Percentiles rank a stretch among this genome's conserved stretches.
phyloP scores from a whole-genome alignment of 495 filamentous ascomycete genomes.

The Thozetella sp. region DNA sequence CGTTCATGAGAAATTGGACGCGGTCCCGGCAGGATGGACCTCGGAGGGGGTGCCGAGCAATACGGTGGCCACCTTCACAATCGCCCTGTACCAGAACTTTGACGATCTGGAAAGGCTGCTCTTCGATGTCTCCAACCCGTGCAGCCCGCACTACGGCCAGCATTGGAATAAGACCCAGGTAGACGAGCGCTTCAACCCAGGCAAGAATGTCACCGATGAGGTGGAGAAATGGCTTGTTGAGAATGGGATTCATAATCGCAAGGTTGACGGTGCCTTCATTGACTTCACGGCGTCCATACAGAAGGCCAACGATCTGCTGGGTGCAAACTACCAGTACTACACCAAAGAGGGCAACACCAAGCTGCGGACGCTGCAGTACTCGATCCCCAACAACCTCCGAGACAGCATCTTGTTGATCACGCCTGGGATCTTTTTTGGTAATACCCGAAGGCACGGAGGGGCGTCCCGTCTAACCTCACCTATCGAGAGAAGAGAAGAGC shows the following conservation, averaged over 20 bases:
- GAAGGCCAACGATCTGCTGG: conserved; percentile 49
- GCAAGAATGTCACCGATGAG: conserved; percentile 32
- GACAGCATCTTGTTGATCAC: conserved; percentile 57
- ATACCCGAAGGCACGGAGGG: conserved; percentile 24
- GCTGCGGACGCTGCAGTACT: conserved; percentile 61
- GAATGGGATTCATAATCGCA: conserved; percentile 34
- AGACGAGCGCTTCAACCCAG: conserved; percentile 43
- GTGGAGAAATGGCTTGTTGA: conserved; percentile 45
- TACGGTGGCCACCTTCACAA: conserved; percentile 39
- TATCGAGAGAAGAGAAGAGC: neutral
- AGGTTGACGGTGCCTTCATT: conserved; percentile 44
- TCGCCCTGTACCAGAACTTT: conserved; percentile 53
- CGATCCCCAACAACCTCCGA: conserved; percentile 52
- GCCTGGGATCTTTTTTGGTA: conserved; percentile 62
- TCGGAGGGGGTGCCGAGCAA: neutral
- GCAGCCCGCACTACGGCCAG: conserved; percentile 48
- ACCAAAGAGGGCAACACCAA: conserved; percentile 32
- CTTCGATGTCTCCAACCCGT: conserved; percentile 50
- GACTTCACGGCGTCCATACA: conserved; percentile 50
- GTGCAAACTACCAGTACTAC: conserved; percentile 46
- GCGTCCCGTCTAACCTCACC: conserved; percentile 16
- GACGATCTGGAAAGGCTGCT: conserved; percentile 50
- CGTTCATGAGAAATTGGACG: conserved; percentile 21
- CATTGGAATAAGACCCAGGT: conserved; percentile 47
- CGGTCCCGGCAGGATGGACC: conserved; percentile 9